Conservation (phyloP, 768 basidiomycete genomes). For the Rhodotorula graminis region DNA sequence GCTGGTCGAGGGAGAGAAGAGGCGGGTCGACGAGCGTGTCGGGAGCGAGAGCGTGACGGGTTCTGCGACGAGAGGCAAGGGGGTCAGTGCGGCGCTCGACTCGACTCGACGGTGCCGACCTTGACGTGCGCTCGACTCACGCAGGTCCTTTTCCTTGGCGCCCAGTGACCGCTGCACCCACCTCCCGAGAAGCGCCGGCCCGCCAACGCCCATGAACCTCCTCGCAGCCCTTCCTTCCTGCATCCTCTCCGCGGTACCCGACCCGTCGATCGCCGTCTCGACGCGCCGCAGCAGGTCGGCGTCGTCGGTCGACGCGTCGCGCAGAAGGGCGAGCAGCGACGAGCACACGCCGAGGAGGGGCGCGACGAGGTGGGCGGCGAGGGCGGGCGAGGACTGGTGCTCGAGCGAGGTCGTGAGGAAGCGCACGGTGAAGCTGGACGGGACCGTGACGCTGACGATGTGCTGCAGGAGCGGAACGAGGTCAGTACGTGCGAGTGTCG, state of each 20-base stretch:
- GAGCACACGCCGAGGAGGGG: conserved; percentile 14
- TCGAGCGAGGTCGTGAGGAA: conserved; percentile 14
- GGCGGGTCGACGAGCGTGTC: neutral
- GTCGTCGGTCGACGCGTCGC: neutral
- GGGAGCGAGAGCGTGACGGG: conserved; percentile 18
- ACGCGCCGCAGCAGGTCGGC: neutral
- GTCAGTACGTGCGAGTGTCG: neutral
- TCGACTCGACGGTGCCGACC: too few species aligned
- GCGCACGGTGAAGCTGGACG: neutral
- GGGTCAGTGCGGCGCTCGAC: too few species aligned
- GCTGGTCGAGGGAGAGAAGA: neutral
- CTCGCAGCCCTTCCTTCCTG: neutral
- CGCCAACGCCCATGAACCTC: conserved; percentile 8
- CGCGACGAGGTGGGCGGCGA: conserved; percentile 21
- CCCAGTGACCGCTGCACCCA: conserved; percentile 7
- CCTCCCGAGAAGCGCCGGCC: neutral
- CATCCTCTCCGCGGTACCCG: conserved; percentile 7
- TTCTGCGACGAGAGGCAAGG: neutral
- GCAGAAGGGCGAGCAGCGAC: conserved; percentile 2
- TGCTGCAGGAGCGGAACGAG: neutral
- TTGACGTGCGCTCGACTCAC: neutral
- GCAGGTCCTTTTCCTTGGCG: neutral
- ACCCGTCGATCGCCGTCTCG: conserved; percentile 6
- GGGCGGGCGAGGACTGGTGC: neutral
- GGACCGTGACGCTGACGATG: conserved; percentile 1